Percentiles rank a stretch among this genome's conserved stretches.
Evolutionary conservation across 306 rosid species (phyloP).

Genomic region (Malus asiatica): DNA sequence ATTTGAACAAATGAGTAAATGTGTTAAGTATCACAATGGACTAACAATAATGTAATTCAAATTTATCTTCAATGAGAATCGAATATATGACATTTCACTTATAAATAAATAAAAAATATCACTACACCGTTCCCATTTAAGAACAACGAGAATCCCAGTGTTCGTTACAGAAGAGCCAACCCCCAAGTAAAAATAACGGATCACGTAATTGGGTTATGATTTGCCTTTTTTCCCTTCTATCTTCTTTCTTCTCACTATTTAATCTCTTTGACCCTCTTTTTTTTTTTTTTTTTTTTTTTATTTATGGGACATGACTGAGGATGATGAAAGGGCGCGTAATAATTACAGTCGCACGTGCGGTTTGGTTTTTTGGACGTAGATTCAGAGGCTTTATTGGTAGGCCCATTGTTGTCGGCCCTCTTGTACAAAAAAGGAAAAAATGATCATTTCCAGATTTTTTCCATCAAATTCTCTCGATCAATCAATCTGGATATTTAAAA

Average conservation of each 20-base stretch:
- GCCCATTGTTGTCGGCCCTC: slow-evolving; percentile 50
- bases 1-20: too few relatives aligned
- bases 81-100: too few relatives aligned
- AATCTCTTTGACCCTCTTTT: slow-evolving; percentile 27
- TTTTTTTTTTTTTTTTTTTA: not conserved
- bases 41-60: accelerated
- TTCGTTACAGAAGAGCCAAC: slow-evolving; percentile 38
- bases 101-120: accelerated
- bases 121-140: too few relatives aligned
- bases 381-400: slow-evolving; percentile 48
- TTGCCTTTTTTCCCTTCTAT: slow-evolving; percentile 17
- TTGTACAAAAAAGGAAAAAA: slow-evolving; percentile 8
- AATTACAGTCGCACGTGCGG: slow-evolving; percentile 79
- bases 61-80: accelerated
- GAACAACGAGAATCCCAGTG: slow-evolving; percentile 15
- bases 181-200: slow-evolving; percentile 55
- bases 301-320: not conserved
- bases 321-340: slow-evolving; percentile 36
- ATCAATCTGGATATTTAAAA: accelerated
- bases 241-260: not conserved
- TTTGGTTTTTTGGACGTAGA: slow-evolving; percentile 10
- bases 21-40: accelerated
- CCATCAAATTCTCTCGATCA: accelerated
- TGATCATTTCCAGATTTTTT: too few relatives aligned
- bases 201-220: slow-evolving; percentile 48